Evolutionary conservation across 345 rosid species (phyloP), one percentile per base, ranked within the genome.

Genomic region (Citrus sp.): DNA sequence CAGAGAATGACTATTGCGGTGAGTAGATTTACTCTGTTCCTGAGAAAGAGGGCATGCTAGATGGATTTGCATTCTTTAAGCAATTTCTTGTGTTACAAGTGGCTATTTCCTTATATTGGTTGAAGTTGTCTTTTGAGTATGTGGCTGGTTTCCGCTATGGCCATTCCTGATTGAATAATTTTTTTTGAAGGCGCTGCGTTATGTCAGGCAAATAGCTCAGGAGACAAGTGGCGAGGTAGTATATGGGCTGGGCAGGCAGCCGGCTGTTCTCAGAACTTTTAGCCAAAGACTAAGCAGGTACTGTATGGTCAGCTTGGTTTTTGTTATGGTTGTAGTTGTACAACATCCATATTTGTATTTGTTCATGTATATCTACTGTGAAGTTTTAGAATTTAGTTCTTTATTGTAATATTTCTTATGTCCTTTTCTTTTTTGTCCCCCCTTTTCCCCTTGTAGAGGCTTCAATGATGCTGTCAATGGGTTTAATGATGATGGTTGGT

Each of bases 261-360:
- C 99, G 0, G 97, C 98, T 58, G 98, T 94, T 76, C 86, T 97
- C 63, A 85, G 98, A 88, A 93, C 94, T 22, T 97, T 97, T 76
- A 97, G 98, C 83, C 99, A 97, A 67, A 91, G 94, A 84, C 86
- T 97, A 84, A 94, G 90, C 96, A 90, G 99, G 99, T 97, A 81
- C n/a, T 35, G 1, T 58, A 62, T 35, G 32, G 72, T 76, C 32
- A 37, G 60, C 18, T 28, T 73, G 22, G 54, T 13, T 35, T 35
- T 30, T 70, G 14, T 49, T 22, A 42, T 73, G n/a, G n/a, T 37
- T 62, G 59, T 64, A 64, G n/a, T 65, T 46, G 70, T 28, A 30
- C 73, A 16, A 60, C 59, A 8, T 63, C 9, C 59, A 16, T 34
- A 18, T 27, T 22, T 49, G 8, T 66, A 9, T 69, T 30, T 21